Base-by-base conservation (phyloP, 2,329 filamentous ascomycete genomes). In the Annulohypoxylon truncatum region DNA sequence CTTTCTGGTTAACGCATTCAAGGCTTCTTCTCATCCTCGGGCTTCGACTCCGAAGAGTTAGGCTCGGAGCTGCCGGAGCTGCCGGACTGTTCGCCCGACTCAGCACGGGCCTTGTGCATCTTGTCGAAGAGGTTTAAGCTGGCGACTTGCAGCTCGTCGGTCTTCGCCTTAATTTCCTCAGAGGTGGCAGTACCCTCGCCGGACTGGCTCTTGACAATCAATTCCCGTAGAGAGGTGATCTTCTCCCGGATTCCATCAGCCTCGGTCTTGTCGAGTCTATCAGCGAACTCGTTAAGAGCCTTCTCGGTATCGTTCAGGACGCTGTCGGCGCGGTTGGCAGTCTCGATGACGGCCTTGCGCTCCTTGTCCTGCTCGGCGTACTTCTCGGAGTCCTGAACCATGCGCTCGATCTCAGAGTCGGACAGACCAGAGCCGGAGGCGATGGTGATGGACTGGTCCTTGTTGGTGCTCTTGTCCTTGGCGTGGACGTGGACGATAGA, bases 381-480 rank as follows among this genome's bases (percentile, higher is more conserved):
- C 84, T 94, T 95, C 90, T 98, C 95, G 57, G 96, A 96, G 80
- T 98, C 96, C 79, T 95, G 87, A 78, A 99, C 94, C 96, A 99
- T 98, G 84, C 89, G 90, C 85, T 97, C 89, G 73, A 99, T 99
- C 87, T 99, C 95, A 61, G 87, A 82, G 68, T 99, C 94, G 50
- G 93, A 97, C 63, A 98, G 92, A 89, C 96, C 95, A 71, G 95
- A 98, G 81, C 95, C 96, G 65, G 94, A 97, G 61, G 95, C 94
- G 80, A 99, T 97, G 80, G 95, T 98, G 84, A 99, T 98, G 69
- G 94, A 97, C 87, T 99, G 95, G 80, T 98, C 95, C 90, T 97
- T 98, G 90, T 93, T 93, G 84, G 94, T 98, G 75, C 94, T 95
- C 91, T 98, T 97, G 85, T 98, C 95, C 88, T 97, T 97, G 82